Conservation (phyloP, 1,284 basidiomycete species). For the Cutaneotrichosporon curvatum region DNA sequence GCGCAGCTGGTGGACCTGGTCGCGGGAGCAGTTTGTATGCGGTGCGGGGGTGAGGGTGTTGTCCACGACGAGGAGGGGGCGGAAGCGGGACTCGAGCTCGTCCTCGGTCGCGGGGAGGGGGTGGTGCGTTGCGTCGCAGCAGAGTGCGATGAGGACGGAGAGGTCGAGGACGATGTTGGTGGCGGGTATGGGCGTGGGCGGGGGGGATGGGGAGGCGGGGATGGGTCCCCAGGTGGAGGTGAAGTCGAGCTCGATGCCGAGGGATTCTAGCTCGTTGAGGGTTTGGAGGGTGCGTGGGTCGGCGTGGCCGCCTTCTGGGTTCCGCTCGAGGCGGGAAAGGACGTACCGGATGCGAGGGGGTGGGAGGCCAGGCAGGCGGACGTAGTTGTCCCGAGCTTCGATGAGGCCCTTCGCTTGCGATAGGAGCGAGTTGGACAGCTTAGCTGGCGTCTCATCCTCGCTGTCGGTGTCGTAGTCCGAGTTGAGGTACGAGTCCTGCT, state of each 20-base stretch:
- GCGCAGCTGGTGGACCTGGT: conserved; percentile 36
- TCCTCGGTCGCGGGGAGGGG: conserved; percentile 55
- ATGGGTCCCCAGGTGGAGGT: not conserved
- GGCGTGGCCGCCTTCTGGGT: conserved; percentile 23
- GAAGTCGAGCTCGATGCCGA: conserved; percentile 57
- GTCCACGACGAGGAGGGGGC: conserved; percentile 5
- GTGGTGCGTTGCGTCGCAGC: conserved; percentile 72
- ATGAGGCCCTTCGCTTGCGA: conserved; percentile 48
- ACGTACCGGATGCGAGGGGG: conserved; percentile 53
- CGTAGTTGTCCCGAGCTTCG: conserved; percentile 55
- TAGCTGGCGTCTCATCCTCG: not conserved
- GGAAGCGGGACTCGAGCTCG: conserved; percentile 56
- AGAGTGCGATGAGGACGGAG: conserved; percentile 70
- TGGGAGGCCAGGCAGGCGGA: conserved; percentile 20
- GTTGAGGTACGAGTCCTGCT: conserved; percentile 70
- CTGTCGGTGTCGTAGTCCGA: conserved; percentile 38
- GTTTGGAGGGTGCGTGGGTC: conserved; percentile 61
- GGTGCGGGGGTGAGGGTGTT: conserved; percentile 10
- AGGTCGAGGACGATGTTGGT: conserved; percentile 66
- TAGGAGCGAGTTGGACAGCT: conserved; percentile 53
- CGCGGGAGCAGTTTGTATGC: conserved; percentile 30
- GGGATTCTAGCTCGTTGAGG: conserved; percentile 52
- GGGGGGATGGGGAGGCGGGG: not conserved
- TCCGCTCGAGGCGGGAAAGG: conserved; percentile 59
- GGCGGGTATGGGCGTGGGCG: not conserved